Conservation (phyloP, 495 filamentous ascomycete species). For the Daldinia childiae region DNA sequence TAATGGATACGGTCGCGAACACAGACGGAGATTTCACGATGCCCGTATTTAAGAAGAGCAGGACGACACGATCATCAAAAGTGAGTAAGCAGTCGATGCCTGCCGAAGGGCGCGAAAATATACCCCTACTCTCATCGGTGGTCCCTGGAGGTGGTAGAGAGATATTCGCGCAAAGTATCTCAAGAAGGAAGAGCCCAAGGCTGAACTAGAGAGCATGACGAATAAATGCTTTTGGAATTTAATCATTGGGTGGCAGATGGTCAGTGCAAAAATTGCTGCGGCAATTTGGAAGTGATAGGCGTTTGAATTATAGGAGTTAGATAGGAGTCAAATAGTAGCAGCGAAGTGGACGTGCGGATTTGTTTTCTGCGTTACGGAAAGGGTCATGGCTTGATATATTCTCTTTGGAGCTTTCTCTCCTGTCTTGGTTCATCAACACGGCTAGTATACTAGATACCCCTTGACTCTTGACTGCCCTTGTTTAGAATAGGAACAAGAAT, state of each 20-base stretch:
- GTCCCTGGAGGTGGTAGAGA: slow-evolving; percentile 46
- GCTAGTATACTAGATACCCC: slow-evolving; percentile 38
- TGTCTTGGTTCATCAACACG: slow-evolving; percentile 11
- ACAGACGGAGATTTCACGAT: slow-evolving; percentile 54
- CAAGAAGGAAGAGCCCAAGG: slow-evolving; percentile 64
- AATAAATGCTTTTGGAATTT: background rate
- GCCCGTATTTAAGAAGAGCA: slow-evolving; percentile 63
- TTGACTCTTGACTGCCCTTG: slow-evolving; percentile 11
- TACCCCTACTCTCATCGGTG: slow-evolving; percentile 54
- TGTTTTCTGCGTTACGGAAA: slow-evolving; percentile 11
- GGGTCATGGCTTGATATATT: slow-evolving; percentile 5
- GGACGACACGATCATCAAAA: slow-evolving; percentile 55
- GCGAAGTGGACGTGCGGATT: slow-evolving; percentile 2
- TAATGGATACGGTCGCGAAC: slow-evolving; percentile 24
- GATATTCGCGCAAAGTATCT: slow-evolving; percentile 51
- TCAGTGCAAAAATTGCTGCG: background rate
- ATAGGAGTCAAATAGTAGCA: slow-evolving; percentile 1
- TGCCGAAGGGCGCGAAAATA: slow-evolving; percentile 69
- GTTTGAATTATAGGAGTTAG: slow-evolving; percentile 12
- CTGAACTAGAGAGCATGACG: slow-evolving; percentile 42
- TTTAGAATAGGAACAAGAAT: slow-evolving; percentile 3
- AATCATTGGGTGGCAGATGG: background rate
- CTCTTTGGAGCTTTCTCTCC: background rate
- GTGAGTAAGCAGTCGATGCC: slow-evolving; percentile 54
- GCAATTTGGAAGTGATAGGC: slow-evolving; percentile 1